Conservation (phyloP, 2,329 filamentous ascomycete species). For the Dryadomyces quercivorus region DNA sequence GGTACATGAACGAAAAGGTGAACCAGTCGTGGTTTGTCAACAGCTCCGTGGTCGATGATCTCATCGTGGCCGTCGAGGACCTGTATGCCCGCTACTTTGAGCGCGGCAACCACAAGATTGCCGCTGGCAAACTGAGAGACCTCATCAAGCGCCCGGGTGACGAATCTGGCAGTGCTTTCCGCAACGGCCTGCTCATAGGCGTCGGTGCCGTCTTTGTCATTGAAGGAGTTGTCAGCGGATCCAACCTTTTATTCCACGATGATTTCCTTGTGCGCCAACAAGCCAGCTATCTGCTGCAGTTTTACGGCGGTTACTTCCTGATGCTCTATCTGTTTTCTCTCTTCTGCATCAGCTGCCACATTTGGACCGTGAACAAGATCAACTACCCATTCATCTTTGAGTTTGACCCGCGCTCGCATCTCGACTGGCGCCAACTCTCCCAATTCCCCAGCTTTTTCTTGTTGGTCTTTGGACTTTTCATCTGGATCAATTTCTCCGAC, state of each 20-base stretch:
- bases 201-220: constrained; percentile 53
- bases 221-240: constrained; percentile 52
- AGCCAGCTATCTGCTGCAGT: constrained; percentile 65
- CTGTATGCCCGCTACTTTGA: constrained; percentile 93
- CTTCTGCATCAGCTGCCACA: constrained; percentile 74
- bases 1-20: constrained; percentile 86
- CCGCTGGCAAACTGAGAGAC: constrained; percentile 72
- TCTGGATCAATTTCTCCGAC: constrained; percentile 80
- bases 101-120: constrained; percentile 82
- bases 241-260: constrained; percentile 35
- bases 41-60: constrained; percentile 69
- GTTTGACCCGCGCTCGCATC: constrained; percentile 71
- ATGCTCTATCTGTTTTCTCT: constrained; percentile 66
- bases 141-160: constrained; percentile 47
- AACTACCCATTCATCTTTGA: constrained; percentile 98
- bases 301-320: constrained; percentile 88
- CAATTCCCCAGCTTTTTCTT: constrained; percentile 81
- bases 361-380: constrained; percentile 77
- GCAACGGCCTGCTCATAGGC: constrained; percentile 55
- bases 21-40: constrained; percentile 85
- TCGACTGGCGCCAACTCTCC: constrained; percentile 82
- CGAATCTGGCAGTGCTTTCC: constrained; percentile 45
- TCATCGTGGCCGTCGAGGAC: constrained; percentile 75
- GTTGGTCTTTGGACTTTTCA: constrained; percentile 62
- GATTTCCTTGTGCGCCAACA: constrained; percentile 36